Evolutionary conservation across 2,329 filamentous ascomycete species (phyloP).

Genomic region (Neofusicoccum sp.): DNA sequence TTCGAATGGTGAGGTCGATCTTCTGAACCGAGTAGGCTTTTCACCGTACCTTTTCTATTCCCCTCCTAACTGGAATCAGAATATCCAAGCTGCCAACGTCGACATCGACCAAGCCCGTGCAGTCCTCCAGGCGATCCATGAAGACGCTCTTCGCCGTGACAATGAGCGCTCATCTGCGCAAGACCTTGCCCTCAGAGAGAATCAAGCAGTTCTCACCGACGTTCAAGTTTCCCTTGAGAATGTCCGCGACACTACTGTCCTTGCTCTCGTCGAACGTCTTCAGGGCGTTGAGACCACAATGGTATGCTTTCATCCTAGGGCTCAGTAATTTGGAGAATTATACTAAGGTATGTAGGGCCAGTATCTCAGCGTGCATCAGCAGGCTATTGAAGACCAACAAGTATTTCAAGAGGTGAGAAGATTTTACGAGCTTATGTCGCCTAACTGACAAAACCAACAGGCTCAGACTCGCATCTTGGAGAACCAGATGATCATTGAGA

Average conservation of each 20-base stretch:
- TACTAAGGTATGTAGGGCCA: neutral
- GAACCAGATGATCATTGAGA: neutral
- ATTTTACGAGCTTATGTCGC: neutral
- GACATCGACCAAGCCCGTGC: slow-evolving; percentile 20
- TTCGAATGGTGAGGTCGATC: neutral
- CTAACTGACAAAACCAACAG: neutral
- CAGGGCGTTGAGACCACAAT: neutral
- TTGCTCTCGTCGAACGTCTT: neutral
- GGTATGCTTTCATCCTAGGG: neutral
- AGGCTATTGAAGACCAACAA: slow-evolving; percentile 5
- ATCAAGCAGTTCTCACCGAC: neutral
- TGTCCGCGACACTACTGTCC: neutral
- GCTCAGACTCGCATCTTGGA: slow-evolving; percentile 2
- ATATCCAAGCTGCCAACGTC: slow-evolving; percentile 21
- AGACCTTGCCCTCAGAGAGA: neutral
- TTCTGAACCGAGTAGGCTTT: neutral
- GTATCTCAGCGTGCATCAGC: neutral
- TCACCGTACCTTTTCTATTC: neutral
- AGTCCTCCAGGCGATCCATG: neutral
- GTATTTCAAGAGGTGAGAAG: neutral
- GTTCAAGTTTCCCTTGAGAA: neutral
- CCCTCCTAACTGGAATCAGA: neutral
- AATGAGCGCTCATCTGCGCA: neutral
- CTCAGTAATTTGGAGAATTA: neutral
- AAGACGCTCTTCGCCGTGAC: neutral